phyloP scores from a whole-genome alignment of 306 rosid genomes.

The Acacia melanoxylon region DNA sequence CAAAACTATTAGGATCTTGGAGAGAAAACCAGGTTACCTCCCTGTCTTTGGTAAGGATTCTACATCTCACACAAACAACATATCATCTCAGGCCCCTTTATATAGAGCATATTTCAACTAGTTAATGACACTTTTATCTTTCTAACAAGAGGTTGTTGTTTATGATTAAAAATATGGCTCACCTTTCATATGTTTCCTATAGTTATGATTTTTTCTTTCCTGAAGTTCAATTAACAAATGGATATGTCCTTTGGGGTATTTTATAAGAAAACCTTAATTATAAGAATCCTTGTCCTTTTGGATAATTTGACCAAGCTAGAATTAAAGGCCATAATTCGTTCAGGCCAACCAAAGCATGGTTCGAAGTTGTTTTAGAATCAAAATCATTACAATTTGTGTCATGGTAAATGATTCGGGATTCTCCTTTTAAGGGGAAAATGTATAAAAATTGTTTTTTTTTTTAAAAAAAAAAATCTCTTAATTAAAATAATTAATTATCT shows the following conservation, averaged over 20 bases:
- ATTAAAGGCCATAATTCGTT: background rate
- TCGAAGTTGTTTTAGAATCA: no score
- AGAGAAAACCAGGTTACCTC: no score
- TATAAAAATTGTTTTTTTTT: background rate
- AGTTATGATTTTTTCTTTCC: background rate
- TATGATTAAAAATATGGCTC: no score
- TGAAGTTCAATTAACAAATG: background rate
- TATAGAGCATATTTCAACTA: no score
- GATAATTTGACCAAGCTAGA: background rate
- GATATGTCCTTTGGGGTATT: background rate
- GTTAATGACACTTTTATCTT: no score
- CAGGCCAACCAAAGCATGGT: background rate
- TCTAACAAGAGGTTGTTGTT: background rate
- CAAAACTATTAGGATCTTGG: no score
- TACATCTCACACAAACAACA: no score
- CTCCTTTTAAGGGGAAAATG: background rate
- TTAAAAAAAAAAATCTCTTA: background rate
- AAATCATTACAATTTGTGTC: background rate
- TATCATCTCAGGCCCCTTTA: no score
- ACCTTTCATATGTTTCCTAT: background rate
- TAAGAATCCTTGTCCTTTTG: background rate
- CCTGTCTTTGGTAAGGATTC: no score
- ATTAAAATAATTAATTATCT: background rate
- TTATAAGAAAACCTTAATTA: background rate
- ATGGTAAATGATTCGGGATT: background rate